Evolutionary conservation across 169 alveolate genomes (phyloP).

Genomic region (Plasmodium falciparum): DNA sequence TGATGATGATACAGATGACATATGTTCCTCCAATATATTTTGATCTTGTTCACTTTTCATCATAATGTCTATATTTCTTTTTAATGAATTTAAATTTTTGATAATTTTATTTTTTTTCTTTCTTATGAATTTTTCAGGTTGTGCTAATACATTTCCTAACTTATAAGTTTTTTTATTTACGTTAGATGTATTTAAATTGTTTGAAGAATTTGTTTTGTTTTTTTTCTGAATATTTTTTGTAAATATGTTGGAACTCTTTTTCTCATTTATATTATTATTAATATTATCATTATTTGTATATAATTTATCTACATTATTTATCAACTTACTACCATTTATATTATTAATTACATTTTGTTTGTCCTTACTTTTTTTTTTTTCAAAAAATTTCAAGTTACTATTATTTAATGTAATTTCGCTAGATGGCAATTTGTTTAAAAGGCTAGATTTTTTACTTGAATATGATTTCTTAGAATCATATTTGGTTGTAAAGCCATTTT

Average conservation of each 20-base stretch:
- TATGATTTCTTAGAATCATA: neutral
- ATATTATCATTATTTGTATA: slow-evolving; percentile 1
- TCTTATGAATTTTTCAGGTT: slow-evolving; percentile 34
- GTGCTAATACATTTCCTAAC: slow-evolving; percentile 31
- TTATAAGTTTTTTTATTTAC: slow-evolving; percentile 37
- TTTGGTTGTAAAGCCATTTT: neutral
- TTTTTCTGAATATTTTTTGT: slow-evolving; percentile 28
- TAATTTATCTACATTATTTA: slow-evolving; percentile 15
- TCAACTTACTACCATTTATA: slow-evolving; percentile 9
- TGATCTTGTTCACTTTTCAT: neutral
- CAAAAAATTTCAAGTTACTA: slow-evolving; percentile 16
- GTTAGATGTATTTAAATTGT: slow-evolving; percentile 6
- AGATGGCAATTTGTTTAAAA: slow-evolving; percentile 3
- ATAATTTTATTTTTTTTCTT: slow-evolving; percentile 43
- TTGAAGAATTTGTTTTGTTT: slow-evolving; percentile 12
- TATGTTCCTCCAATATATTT: neutral
- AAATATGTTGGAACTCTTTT: neutral
- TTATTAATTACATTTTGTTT: slow-evolving; percentile 1
- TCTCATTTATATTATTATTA: neutral
- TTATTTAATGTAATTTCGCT: slow-evolving; percentile 20
- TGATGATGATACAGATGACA: neutral
- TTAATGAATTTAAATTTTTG: slow-evolving; percentile 14
- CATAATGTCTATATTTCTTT: slow-evolving; percentile 16
- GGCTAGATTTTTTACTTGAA: slow-evolving; percentile 20
- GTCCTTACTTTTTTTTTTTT: slow-evolving; percentile 12